Percentiles rank a stretch among this genome's conserved stretches.
These are phyloP conservation scores for Schizosaccharomyces versatilis DNA, from an alignment of 1,139 yeast species.

Conservation along the genomic window DNA sequence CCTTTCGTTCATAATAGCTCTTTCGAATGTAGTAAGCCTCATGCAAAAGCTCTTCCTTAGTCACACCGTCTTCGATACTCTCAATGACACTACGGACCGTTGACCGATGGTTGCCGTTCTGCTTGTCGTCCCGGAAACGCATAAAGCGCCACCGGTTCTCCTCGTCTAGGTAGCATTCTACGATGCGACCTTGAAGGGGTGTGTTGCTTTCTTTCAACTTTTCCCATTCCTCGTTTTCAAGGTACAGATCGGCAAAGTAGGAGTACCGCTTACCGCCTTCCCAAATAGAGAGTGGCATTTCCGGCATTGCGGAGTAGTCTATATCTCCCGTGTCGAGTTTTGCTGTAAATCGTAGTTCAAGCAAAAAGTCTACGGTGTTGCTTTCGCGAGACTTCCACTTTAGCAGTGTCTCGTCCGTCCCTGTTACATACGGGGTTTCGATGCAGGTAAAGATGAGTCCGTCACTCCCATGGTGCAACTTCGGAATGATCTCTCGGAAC, in stretches of 20 bases:
- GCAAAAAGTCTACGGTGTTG: constrained; percentile 71
- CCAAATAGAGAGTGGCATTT: constrained; percentile 49
- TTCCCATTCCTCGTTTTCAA: constrained; percentile 66
- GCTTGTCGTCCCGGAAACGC: constrained; percentile 81
- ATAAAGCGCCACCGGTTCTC: constrained; percentile 60
- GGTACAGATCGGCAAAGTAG: constrained; percentile 39
- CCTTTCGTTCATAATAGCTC: constrained; percentile 27
- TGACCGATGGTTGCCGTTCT: constrained; percentile 61
- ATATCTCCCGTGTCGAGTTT: constrained; percentile 32
- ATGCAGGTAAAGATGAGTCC: constrained; percentile 88
- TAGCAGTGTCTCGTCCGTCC: constrained; percentile 39
- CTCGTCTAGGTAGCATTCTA: constrained; percentile 49
- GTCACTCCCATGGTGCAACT: constrained; percentile 71
- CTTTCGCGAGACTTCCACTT: constrained; percentile 98
- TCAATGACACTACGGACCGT: constrained; percentile 64
- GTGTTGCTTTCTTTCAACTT: constrained; percentile 41
- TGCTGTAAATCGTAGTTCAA: constrained; percentile 43
- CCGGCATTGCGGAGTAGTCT: constrained; percentile 55
- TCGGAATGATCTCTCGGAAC: constrained; percentile 41
- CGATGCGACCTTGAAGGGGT: constrained; percentile 78
- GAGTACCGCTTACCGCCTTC: constrained; percentile 44
- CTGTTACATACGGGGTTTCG: constrained; percentile 64
- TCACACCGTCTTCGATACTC: constrained; percentile 71
- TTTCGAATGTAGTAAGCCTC: constrained; percentile 26
- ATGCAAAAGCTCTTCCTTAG: constrained; percentile 46